Percentiles rank a stretch among this genome's conserved stretches.
These are phyloP conservation scores for Chlamydomonas urium DNA, from an alignment of 139 green algal species.

Conservation along the genomic window DNA sequence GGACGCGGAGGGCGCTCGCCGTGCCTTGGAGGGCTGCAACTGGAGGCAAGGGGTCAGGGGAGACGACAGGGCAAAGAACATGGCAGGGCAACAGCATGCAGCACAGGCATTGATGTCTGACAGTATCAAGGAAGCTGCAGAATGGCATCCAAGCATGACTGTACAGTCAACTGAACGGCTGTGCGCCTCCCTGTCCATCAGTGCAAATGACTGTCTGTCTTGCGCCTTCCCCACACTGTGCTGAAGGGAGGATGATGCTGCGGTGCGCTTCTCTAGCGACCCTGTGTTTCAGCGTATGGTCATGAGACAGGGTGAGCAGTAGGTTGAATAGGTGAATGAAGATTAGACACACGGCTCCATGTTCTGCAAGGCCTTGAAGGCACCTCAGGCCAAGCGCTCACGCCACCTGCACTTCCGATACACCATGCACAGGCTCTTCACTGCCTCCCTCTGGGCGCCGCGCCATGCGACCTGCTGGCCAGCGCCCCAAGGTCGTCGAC, in stretches of 20 bases:
- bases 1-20: slow-evolving; percentile 44
- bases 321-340: too few relatives aligned
- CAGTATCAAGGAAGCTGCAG: not conserved
- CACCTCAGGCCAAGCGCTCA: too few relatives aligned
- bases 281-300: slow-evolving; percentile 35
- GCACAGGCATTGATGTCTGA: not conserved
- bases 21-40: slow-evolving; percentile 60
- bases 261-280: slow-evolving; percentile 48
- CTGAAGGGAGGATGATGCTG: slow-evolving; percentile 64
- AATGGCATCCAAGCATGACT: not conserved
- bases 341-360: too few relatives aligned
- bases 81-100: not conserved
- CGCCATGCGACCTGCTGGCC: too few relatives aligned
- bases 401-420: too few relatives aligned
- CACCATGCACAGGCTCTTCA: too few relatives aligned
- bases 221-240: not conserved
- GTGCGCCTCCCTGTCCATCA: not conserved
- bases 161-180: not conserved
- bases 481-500: slow-evolving; percentile 44
- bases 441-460: too few relatives aligned
- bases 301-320: not conserved
- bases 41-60: slow-evolving; percentile 48
- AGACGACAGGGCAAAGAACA: too few relatives aligned
- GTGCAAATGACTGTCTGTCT: not conserved
- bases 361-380: too few relatives aligned